Evolutionary conservation across 805 yeast species (phyloP), one percentile per base, ranked within the genome.

Genomic region (Tetrapisispora arboricola): DNA sequence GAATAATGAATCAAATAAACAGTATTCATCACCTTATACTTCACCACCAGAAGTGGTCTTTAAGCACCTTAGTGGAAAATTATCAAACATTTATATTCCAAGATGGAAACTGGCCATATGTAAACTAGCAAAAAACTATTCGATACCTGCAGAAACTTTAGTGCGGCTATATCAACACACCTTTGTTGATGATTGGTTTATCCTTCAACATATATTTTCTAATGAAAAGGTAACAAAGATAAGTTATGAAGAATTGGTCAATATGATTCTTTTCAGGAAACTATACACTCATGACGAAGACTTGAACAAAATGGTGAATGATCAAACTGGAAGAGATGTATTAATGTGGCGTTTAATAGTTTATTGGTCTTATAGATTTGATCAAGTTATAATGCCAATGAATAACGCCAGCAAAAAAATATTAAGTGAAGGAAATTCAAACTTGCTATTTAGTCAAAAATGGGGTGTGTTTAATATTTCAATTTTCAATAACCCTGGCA

Each of bases 251-350:
- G 87, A 81, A 54, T 53, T 80, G 27, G 60, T 76, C 2, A 57
- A 66, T 34, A 71, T 76, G 6, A 72, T 82, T 46, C 48, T 76
- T 31, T 78, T 75, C 44, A 66, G 87, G 42, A 78, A 76, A 21
- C 57, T 80, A 33, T 63, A 76, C 13, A 65, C 67, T 44, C 41
- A 47, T 12, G 51, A 43, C 1, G 66, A 60, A 19, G 62, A 65
- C 39, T 34, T 65, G 19, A 45, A 59, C 44, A 43, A 40, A 32
- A 41, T 68, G 48, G 66, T 63, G 6, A 44, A 60, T 17, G 59
- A 63, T 34, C 59, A 59, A 12, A 46, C 63, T 17, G 64, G 72
- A 22, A 41, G 64, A 29, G 57, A 64, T 32, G 49, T 75, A 18
- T 51, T 72, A 18, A 54, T 64, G 29, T 71, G 54, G 52, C 48